Base-by-base conservation (phyloP, 305 asterid species). In the Ilex paraguariensis region DNA sequence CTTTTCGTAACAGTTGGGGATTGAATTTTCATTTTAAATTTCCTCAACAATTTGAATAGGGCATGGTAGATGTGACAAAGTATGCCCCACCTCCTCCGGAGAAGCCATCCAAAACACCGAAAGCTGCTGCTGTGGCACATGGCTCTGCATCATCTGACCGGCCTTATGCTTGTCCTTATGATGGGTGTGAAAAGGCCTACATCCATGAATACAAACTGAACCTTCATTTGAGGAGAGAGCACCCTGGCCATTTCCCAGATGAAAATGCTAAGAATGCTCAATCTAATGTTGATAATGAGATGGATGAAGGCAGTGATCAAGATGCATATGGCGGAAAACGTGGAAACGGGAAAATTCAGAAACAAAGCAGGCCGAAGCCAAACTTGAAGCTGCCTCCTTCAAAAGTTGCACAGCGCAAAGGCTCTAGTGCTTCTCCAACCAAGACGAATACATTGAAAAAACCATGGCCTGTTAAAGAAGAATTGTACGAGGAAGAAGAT, bases 131-230 rank as follows among this genome's bases (percentile, higher is more conserved):
- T 11, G 79, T 75, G 54, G 71, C 81, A 46, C 68, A 86, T 15
- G 87, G 82, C 64, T 82, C 86, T 7, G 82, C 95, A 56, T 76
- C 97, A 33, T 74, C 93, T 3, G 91, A 94, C 45, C 96, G 99
- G 3, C 97, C 99, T 5, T 85, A 84, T 39, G 94, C 74, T 12
- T 94, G 99, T 56, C 99, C 99, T 0, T 93, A 93, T 0, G 86
- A 88, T 46, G 97, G 96, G 15, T 93, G 99, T 70, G 97, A 86
- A 70, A 93, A 93, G 78, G 96, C 97, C 56, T 93, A 93, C 88
- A 90, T 90, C 77, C 99, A 93, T 28, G 99, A 93, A 73, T 93
- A 93, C 95, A 93, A 93, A 78, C 90, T 93, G 31, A 93, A 93
- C 74, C 99, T 93, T 70, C 99, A 93, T 64, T 74, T 93, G 5